Conservation (phyloP, 805 yeast species). For the Tetrapisispora phaffii region DNA sequence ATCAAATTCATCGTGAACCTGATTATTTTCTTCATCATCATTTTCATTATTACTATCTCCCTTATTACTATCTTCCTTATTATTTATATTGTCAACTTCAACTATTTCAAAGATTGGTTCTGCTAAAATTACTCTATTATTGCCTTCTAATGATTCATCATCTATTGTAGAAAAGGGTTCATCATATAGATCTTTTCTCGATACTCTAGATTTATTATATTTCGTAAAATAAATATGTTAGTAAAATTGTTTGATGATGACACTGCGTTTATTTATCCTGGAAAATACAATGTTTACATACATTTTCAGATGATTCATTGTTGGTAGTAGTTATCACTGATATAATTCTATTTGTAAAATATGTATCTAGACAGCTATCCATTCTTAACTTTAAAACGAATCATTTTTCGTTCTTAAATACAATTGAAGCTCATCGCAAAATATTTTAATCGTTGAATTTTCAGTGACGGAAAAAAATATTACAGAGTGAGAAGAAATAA, state of each 20-base stretch:
- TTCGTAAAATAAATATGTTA: neutral
- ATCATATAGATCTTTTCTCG: constrained; percentile 16
- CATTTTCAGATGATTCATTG: constrained; percentile 7
- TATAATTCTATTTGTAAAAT: too few species aligned
- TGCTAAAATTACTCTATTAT: constrained; percentile 10
- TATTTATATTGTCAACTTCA: constrained; percentile 9
- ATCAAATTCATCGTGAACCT: constrained; percentile 19
- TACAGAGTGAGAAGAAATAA: neutral
- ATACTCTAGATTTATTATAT: constrained; percentile 9
- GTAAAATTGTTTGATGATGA: neutral
- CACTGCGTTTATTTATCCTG: too few species aligned
- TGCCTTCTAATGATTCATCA: constrained; percentile 4
- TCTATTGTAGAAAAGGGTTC: neutral
- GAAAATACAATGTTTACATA: constrained; percentile 7
- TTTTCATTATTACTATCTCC: neutral
- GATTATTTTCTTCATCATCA: constrained; percentile 5
- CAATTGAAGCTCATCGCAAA: neutral
- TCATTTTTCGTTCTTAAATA: too few species aligned
- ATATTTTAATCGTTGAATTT: neutral
- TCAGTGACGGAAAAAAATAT: neutral
- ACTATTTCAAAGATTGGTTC: constrained; percentile 25
- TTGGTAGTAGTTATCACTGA: too few species aligned
- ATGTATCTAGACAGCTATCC: too few species aligned
- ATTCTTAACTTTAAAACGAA: too few species aligned
- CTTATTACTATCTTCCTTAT: neutral